These are phyloP conservation scores for Talaromyces thailandensis DNA, from an alignment of 495 filamentous ascomycete genomes.

Conservation along the genomic window DNA sequence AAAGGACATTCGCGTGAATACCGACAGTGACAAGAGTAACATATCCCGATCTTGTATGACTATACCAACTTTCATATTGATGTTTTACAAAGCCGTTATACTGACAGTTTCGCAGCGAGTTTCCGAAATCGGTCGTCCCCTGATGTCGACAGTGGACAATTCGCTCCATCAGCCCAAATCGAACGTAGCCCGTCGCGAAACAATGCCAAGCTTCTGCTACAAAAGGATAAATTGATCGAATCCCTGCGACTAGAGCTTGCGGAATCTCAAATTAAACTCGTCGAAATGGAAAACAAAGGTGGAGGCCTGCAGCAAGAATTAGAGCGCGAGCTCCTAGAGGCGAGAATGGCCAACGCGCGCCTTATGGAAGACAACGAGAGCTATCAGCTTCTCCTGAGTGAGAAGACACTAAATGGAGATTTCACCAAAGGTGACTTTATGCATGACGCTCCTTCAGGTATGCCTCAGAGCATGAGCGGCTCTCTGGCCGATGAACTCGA, in stretches of 20 bases:
- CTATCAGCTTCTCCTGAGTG: constrained; percentile 86
- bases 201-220: constrained; percentile 76
- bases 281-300: constrained; percentile 87
- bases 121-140: constrained; percentile 41
- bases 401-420: constrained; percentile 90
- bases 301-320: constrained; percentile 78
- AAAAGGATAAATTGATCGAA: constrained; percentile 96
- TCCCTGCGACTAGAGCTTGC: constrained; percentile 84
- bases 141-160: constrained; percentile 54
- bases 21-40: constrained; percentile 51
- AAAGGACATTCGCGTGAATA: constrained; percentile 48
- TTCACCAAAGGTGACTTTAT: constrained; percentile 82
- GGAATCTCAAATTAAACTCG: constrained; percentile 89
- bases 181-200: constrained; percentile 76
- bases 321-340: constrained; percentile 79
- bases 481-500: constrained; percentile 88
- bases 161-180: constrained; percentile 77
- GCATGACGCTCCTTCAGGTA: constrained; percentile 34
- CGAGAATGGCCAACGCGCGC: constrained; percentile 86
- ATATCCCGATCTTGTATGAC: constrained; percentile 62
- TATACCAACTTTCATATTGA: constrained; percentile 5
- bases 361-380: constrained; percentile 98
- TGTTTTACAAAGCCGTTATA: constrained; percentile 8
- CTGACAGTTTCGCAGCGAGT: constrained; percentile 39
- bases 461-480: constrained; percentile 31